phyloP scores from a whole-genome alignment of 805 yeast species.

The Cyberlindnera euphorbiiphila region DNA sequence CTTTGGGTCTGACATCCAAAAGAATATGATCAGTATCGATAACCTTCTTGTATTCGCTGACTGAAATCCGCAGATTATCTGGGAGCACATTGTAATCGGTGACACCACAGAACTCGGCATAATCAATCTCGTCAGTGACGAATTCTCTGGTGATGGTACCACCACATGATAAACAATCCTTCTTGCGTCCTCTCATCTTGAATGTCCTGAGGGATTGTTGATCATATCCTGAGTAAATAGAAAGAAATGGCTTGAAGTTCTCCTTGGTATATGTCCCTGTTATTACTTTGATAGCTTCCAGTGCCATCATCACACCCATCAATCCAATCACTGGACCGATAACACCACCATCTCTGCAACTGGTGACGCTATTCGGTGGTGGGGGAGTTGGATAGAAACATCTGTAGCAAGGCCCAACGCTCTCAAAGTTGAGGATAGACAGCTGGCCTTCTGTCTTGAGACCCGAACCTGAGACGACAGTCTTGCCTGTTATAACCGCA shows the following conservation, averaged over 20 bases:
- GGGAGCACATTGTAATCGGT: slow-evolving; percentile 42
- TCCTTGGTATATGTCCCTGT: slow-evolving; percentile 48
- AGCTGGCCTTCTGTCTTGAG: slow-evolving; percentile 89
- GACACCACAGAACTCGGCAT: slow-evolving; percentile 73
- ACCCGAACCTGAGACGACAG: slow-evolving; percentile 91
- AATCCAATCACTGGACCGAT: slow-evolving; percentile 95
- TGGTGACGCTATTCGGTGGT: slow-evolving; percentile 70
- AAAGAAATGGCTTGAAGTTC: slow-evolving; percentile 63
- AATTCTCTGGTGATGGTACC: slow-evolving; percentile 45
- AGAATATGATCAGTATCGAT: slow-evolving; percentile 30
- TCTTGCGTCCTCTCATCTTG: slow-evolving; percentile 70
- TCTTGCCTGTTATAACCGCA: slow-evolving; percentile 60
- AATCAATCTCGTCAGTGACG: slow-evolving; percentile 50
- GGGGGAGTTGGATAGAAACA: slow-evolving; percentile 93
- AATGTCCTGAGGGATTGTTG: slow-evolving; percentile 65
- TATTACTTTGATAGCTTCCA: slow-evolving; percentile 76
- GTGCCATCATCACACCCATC: slow-evolving; percentile 84
- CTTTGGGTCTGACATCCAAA: slow-evolving; percentile 78
- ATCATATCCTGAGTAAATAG: slow-evolving; percentile 65
- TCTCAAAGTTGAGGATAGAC: slow-evolving; percentile 62
- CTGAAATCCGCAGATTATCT: slow-evolving; percentile 43
- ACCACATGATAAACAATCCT: slow-evolving; percentile 57
- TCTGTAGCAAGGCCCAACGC: slow-evolving; percentile 85
- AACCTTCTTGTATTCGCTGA: slow-evolving; percentile 32
- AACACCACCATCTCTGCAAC: slow-evolving; percentile 93